Conservation (phyloP, 164 flowering plant genomes). For the Annona squamosa region DNA sequence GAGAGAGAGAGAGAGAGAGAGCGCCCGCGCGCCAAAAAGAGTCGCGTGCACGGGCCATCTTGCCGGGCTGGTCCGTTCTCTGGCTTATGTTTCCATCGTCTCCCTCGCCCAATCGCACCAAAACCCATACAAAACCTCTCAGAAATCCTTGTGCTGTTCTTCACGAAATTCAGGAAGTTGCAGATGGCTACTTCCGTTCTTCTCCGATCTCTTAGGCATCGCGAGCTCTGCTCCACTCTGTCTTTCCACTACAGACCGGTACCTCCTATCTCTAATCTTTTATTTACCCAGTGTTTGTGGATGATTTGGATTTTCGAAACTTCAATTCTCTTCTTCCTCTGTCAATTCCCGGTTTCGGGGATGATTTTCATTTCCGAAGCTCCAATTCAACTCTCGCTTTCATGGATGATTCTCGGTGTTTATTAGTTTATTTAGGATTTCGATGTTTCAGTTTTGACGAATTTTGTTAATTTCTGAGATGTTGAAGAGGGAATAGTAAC, state of each 20-base stretch:
- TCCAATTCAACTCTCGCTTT: too few relatives aligned
- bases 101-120: neutral
- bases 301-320: neutral
- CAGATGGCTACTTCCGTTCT: constrained; percentile 25
- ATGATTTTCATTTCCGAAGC: too few relatives aligned
- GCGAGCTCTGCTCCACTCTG: constrained; percentile 17
- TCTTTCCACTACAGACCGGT: constrained; percentile 20
- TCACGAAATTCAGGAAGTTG: neutral
- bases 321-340: too few relatives aligned
- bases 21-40: neutral
- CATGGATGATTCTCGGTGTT: too few relatives aligned
- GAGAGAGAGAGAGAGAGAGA: too few relatives aligned
- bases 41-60: too few relatives aligned
- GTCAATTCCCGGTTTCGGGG: too few relatives aligned
- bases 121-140: neutral
- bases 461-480: too few relatives aligned
- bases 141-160: neutral
- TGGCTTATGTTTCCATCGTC: neutral
- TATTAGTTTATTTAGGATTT: too few relatives aligned
- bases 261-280: neutral
- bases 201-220: constrained; percentile 21
- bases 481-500: too few relatives aligned
- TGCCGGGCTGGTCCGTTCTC: too few relatives aligned
- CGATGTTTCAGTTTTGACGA: too few relatives aligned
- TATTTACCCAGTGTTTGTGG: neutral